Evolutionary conservation across 441 rosid species (phyloP).

Genomic region (Erodium texanum): DNA sequence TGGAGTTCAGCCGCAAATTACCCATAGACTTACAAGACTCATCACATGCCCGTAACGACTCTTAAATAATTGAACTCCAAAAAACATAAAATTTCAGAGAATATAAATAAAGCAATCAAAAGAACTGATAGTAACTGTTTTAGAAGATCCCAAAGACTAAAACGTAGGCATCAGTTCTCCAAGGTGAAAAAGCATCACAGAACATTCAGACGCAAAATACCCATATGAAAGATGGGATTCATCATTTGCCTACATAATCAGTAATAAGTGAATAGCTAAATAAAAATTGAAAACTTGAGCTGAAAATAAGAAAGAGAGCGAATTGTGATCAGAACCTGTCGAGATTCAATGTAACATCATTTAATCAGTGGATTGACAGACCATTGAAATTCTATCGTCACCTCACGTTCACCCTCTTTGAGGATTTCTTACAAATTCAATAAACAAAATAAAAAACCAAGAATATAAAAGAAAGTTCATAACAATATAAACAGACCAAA

Average conservation of each 20-base stretch:
- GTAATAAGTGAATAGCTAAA: neutral
- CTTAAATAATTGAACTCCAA: neutral
- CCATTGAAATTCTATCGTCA: constrained; percentile 46
- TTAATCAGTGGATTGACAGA: constrained; percentile 56
- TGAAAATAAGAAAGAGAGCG: neutral
- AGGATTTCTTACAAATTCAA: neutral
- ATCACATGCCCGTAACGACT: neutral
- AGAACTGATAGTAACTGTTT: too few relatives aligned
- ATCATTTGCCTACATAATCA: neutral
- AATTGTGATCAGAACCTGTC: constrained; percentile 58
- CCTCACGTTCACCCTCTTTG: constrained; percentile 23
- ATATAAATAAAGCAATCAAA: too few relatives aligned
- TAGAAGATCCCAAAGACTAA: too few relatives aligned
- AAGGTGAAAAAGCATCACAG: constrained; percentile 2
- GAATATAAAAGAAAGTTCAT: too few relatives aligned
- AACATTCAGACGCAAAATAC: neutral
- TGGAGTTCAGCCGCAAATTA: constrained; percentile 2
- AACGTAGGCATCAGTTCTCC: neutral
- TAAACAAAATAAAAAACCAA: neutral
- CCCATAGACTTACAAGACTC: neutral
- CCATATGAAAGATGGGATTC: neutral
- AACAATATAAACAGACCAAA: too few relatives aligned
- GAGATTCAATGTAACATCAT: constrained; percentile 53
- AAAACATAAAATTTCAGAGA: too few relatives aligned
- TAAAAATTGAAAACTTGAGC: too few relatives aligned